Evolutionary conservation across 164 flowering plant species (phyloP), one percentile per base, ranked within the genome.

Genomic region (Vitis rotundifolia): DNA sequence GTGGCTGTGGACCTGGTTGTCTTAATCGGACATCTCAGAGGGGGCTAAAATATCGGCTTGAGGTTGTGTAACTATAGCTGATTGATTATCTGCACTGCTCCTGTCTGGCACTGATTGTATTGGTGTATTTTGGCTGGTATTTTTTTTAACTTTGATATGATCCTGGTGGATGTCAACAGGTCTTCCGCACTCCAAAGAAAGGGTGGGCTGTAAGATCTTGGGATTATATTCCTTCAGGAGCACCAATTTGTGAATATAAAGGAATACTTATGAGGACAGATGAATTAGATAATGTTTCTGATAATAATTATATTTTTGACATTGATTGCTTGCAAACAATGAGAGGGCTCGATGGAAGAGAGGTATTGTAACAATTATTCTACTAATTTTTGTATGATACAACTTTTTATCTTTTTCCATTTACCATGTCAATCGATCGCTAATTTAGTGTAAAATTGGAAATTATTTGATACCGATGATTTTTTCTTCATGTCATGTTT

Each of bases 131-230:
- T 8, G 49, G 22, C 11, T 49, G 12, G 16, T 55, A 18, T 37
- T 55, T 59, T 22, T 49, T 51, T 16, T 22, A 13, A 51, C 50
- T 58, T 10, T 68, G 55, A 59, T 52, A 22, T 70, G 48, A 22
- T 22, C 26, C 26, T 22, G 26, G 26, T 22, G 26, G 26, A 22
- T 22, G 44, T 61, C 51, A 5, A 53, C 80, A 95, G 99, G 95
- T 96, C 7, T 96, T 86, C 67, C 92, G 97, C n/a, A 88, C 99
- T 8, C 86, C 97, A 26, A 85, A 80, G 12, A 95, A 89, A 72
- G 99, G 99, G 8, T 93, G 98, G 99, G 99, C 87, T 70, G 98
- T 96, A 6, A 80, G 97, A 73, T 93, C 97, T 2, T 89, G 97
- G 98, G 99, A 96, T 71, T 85, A 72, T 61, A 96, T 96, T 60